Evolutionary conservation across 1,284 basidiomycete genomes (phyloP).

Genomic region (Crepidotus sp.): DNA sequence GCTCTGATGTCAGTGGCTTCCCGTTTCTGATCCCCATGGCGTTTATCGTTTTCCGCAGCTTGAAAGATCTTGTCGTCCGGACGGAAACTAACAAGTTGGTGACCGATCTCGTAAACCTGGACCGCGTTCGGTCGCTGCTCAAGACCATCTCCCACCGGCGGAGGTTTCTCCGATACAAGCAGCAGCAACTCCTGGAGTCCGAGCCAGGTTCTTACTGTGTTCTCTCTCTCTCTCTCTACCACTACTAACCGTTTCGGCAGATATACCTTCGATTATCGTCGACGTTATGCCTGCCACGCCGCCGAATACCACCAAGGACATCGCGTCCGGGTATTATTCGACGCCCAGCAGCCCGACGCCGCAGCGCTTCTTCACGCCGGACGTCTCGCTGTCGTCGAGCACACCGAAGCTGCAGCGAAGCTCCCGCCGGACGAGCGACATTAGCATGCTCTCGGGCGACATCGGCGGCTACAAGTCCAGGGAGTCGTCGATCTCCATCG

Average conservation of each 20-base stretch:
- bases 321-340: slow-evolving; percentile 40
- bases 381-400: slow-evolving; percentile 37
- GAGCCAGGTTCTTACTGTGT: slow-evolving; percentile 30
- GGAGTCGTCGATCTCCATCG: slow-evolving; percentile 39
- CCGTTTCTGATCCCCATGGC: neutral
- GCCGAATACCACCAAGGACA: slow-evolving; percentile 43
- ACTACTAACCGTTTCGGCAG: slow-evolving; percentile 24
- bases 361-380: slow-evolving; percentile 33
- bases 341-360: slow-evolving; percentile 37
- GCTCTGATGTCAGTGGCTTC: slow-evolving; percentile 64
- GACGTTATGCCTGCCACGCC: slow-evolving; percentile 47
- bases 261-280: slow-evolving; percentile 62
- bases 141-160: slow-evolving; percentile 69
- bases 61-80: slow-evolving; percentile 74
- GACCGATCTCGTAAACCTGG: slow-evolving; percentile 74
- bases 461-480: slow-evolving; percentile 34
- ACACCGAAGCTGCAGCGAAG: slow-evolving; percentile 45
- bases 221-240: neutral
- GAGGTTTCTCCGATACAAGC: slow-evolving; percentile 47
- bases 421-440: slow-evolving; percentile 45
- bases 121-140: slow-evolving; percentile 73
- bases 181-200: slow-evolving; percentile 25
- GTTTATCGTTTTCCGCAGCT: slow-evolving; percentile 32
- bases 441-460: slow-evolving; percentile 53
- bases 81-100: slow-evolving; percentile 75